Base-by-base conservation (phyloP, 2,329 filamentous ascomycete species). In the Chaetomium sp. region DNA sequence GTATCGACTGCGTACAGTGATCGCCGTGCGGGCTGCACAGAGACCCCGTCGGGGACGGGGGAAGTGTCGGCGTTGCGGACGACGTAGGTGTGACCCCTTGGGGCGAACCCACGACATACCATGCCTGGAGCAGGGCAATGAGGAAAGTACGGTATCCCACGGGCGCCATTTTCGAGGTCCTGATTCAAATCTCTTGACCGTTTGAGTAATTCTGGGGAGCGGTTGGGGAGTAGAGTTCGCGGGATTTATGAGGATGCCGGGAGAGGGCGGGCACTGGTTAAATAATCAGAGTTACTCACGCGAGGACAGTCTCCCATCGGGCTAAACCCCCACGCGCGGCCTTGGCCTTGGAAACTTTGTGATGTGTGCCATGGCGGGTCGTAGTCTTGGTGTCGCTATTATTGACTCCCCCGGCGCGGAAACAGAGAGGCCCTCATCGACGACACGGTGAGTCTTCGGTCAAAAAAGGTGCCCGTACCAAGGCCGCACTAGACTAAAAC, bases 21-120 rank as follows among this genome's bases (percentile, higher is more conserved):
- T 55, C 48, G 2, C 48, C 42, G 14, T 55, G 53, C 7, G 48
- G 53, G 19, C 33, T 40, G 42, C 53, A 55, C 11, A 55, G 53
- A 8, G 47, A 55, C 6, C 41, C 53, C 9, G 48, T 55, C 10
- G 48, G 53, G 6, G 53, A 55, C 1, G 53, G 53, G 27, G 47
- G 53, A 47, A 55, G 42, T 2, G 53, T 52, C 12, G 35, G 35
- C 36, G 47, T 47, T 4, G 47, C 33, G 1, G 49, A 51, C n/a
- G 46, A 12, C 2, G 43, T 35, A 14, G 19, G 35, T 3, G 49
- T 51, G 8, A 19, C 41, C 5, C 10, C 49, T 36, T 51, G 49
- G 38, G 49, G 38, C 27, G 44, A 35, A 14, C 49, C n/a, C 33
- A 36, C 11, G 38, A 36, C 40, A 32, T 9, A 41, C 40, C 38